Base-by-base conservation (phyloP, 2,329 filamentous ascomycete genomes). In the Alternaria solani region DNA sequence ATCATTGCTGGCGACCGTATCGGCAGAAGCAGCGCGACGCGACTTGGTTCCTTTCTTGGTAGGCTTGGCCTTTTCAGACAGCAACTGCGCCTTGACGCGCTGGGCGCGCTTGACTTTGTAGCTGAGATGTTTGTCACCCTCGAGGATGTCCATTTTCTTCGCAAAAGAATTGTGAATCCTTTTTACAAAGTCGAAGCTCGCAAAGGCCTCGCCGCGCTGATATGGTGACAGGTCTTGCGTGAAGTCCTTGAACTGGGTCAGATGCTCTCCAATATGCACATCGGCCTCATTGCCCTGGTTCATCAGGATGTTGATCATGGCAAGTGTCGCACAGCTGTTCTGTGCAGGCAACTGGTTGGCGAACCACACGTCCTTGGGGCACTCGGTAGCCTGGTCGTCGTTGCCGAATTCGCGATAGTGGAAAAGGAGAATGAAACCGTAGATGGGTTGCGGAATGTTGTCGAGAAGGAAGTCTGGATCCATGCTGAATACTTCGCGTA, bases 281-380 rank as follows among this genome's bases (percentile, higher is more conserved):
- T 88, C 80, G 4, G 93, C 78, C 0, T 82, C 83, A 0, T 47
- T 30, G 25, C 89, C 85, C 34, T 60, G 57, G 74, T 98, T 98
- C 87, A 97, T 96, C 73, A 97, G 82, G 61, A 97, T 96, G 71
- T 98, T 98, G 69, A 97, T 85, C 66, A 98, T 83, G 4, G 95
- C 93, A 46, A 97, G 88, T n/a, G 92, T 95, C 20, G 93, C 95
- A 79, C 95, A 99, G 26, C 93, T 90, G 77, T 96, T 96, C 49
- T 77, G 74, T 12, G 69, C 73, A 5, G 75, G 76, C 47, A 92
- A 90, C 81, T 96, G 94, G 72, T 97, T 97, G 28, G 94, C 93
- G 77, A 97, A 98, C 94, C 95, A 99, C 18, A 98, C 82, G 30
- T 87, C 81, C 3, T 87, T 81, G 0, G 89, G 88, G 63, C 86